Percentiles rank a stretch among this genome's conserved stretches.
Conservation (phyloP, 2,329 filamentous ascomycete genomes). For the Fusarium papillatum region DNA sequence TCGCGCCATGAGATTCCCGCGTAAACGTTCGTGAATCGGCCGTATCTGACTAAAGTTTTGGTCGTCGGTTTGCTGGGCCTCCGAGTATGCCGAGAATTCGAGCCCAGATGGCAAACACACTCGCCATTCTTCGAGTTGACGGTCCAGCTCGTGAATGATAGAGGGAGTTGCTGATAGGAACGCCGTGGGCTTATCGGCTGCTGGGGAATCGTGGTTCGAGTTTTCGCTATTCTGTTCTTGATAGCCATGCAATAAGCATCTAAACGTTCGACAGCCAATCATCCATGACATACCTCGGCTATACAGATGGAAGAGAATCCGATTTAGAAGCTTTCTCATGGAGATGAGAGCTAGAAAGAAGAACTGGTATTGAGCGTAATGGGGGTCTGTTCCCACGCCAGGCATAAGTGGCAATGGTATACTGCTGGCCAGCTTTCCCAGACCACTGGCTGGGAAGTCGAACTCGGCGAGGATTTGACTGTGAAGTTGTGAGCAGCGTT, state of each 20-base stretch:
- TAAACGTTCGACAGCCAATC: too few relatives aligned
- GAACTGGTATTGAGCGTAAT: conserved; percentile 25
- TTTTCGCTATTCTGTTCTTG: neutral
- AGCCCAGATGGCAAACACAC: conserved; percentile 19
- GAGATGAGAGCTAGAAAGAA: conserved; percentile 34
- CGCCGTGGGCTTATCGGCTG: neutral
- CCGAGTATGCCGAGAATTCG: conserved; percentile 8
- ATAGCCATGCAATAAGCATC: neutral
- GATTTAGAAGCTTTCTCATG: conserved; percentile 28
- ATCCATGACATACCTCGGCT: neutral
- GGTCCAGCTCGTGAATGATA: conserved; percentile 24
- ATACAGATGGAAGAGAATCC: conserved; percentile 31
- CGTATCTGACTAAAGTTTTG: neutral
- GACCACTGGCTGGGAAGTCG: conserved; percentile 33
- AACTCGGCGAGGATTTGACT: conserved; percentile 32
- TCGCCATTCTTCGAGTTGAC: conserved; percentile 34
- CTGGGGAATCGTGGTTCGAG: neutral
- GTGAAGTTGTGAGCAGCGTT: neutral
- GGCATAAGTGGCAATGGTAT: conserved; percentile 26
- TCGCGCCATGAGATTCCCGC: conserved; percentile 8
- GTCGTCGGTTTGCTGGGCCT: neutral
- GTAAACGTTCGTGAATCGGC: neutral
- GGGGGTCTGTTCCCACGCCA: conserved; percentile 8
- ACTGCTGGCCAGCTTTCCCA: conserved; percentile 23
- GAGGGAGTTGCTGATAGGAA: conserved; percentile 14